Evolutionary conservation across 345 rosid genomes (phyloP), one percentile per base, ranked within the genome.

Genomic region (Erucastrum elatum): DNA sequence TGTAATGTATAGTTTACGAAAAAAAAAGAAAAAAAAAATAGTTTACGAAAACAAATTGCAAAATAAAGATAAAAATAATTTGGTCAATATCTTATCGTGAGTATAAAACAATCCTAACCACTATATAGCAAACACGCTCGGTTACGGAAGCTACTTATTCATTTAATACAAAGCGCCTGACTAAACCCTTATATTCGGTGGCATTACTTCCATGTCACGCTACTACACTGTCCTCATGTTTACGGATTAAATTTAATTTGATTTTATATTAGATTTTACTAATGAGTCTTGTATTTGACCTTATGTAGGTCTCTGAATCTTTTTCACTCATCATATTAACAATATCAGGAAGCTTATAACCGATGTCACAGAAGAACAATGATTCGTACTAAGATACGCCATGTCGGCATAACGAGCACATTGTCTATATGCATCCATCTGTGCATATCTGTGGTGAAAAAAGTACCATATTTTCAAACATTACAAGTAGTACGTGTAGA

Each of bases 121-220:
- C 44, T 41, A 71, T 8, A 10, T 15, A 62, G 39, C 35, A 71
- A 71, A 37, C 56, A 60, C 8, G 25, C 25, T 70, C n/a, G 7
- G 8, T 34, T 55, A 55, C 21, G 33, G 8, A 55, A 70, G 64
- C 17, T 33, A 64, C 49, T 55, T 55, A 16, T 17, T 17, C 56
- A n/a, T 60, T 39, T 39, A 41, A 16, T 12, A 8, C 34, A 12
- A 46, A 49, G 51, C 34, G 4, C 33, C 70, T 51, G 12, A 41
- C 17, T n/a, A 9, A 49, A 49, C 53, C 9, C 13, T 62, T 53
- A 27, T 2, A 27, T 9, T 64, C 51, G 76, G 66, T 77, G 76
- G 71, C 76, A 77, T 77, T 64, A 39, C 81, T 64, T 55, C 72
- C 39, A 8, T 39, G 35, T 71, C 71, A 77, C 71, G 81, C n/a